These are phyloP conservation scores for Crithidia acanthocephali DNA, from an alignment of 208 protist species.

Conservation along the genomic window DNA sequence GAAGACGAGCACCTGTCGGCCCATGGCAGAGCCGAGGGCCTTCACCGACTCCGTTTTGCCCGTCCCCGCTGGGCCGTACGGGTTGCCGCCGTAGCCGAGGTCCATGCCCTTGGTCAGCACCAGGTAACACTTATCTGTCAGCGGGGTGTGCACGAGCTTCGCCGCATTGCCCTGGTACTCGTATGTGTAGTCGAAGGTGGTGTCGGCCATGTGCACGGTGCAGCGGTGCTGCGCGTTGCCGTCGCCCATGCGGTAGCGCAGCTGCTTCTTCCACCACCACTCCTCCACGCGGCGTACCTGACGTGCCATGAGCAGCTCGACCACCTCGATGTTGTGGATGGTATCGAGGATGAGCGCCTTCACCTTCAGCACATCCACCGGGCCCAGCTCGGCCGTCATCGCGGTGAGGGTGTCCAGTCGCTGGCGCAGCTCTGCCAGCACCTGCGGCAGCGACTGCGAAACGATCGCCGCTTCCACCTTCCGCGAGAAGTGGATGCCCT, in stretches of 20 bases:
- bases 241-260: conserved; percentile 92
- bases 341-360: conserved; percentile 96
- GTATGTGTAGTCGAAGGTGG: conserved; percentile 96
- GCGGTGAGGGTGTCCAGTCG: conserved; percentile 75
- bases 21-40: conserved; percentile 92
- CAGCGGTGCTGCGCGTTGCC: conserved; percentile 52
- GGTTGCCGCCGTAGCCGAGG: conserved; percentile 97
- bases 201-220: conserved; percentile 93
- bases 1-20: conserved; percentile 95
- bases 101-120: conserved; percentile 97
- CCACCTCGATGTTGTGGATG: conserved; percentile 96
- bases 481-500: conserved; percentile 86
- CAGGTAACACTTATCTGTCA: conserved; percentile 96
- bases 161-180: conserved; percentile 96
- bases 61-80: conserved; percentile 97
- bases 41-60: conserved; percentile 98
- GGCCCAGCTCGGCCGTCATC: conserved; percentile 45
- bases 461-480: conserved; percentile 71
- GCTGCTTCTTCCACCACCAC: conserved; percentile 98
- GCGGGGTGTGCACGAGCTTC: conserved; percentile 94
- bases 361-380: conserved; percentile 78
- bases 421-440: conserved; percentile 43
- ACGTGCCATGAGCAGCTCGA: conserved; percentile 78
- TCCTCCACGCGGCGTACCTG: conserved; percentile 48
- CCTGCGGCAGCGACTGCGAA: conserved; percentile 31